Evolutionary conservation across 164 flowering plant species (phyloP).

Genomic region (Vitis riparia): DNA sequence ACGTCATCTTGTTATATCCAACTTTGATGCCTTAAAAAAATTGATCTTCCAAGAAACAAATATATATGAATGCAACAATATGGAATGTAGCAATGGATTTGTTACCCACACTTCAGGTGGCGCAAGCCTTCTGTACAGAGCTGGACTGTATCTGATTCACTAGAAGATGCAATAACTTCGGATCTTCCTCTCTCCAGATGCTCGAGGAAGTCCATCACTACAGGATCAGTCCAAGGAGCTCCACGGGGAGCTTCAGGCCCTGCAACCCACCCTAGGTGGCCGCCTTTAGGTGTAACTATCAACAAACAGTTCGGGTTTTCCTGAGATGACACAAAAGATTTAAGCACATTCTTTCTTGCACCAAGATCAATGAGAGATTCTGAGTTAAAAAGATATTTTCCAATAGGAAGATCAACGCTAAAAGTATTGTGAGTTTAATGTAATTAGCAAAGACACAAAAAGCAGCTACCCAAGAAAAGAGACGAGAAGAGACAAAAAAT

Average conservation of each 20-base stretch:
- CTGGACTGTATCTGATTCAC: conserved; percentile 3
- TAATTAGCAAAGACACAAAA: too few species aligned
- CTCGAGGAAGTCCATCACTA: conserved; percentile 80
- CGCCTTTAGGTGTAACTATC: conserved; percentile 91
- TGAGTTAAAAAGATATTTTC: background rate
- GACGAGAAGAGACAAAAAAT: too few species aligned
- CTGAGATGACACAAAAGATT: conserved; percentile 30
- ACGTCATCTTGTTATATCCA: too few species aligned
- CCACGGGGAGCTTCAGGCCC: conserved; percentile 80
- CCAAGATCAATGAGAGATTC: background rate
- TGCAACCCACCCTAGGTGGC: conserved; percentile 96
- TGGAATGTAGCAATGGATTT: too few species aligned
- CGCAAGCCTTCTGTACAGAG: conserved; percentile 13
- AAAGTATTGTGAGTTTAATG: too few species aligned
- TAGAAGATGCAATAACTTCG: conserved; percentile 7
- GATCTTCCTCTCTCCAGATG: conserved; percentile 49
- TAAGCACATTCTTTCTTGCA: background rate
- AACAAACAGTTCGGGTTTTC: conserved; percentile 75
- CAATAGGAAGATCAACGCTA: too few species aligned
- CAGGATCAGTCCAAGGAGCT: conserved; percentile 91
- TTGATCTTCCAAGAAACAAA: too few species aligned
- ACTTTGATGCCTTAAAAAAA: too few species aligned
- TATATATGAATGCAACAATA: too few species aligned
- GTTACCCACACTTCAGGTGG: conserved; percentile 15
- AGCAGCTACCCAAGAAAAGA: too few species aligned